Base-by-base conservation (phyloP, 495 filamentous ascomycete genomes). In the Xylaria curta region DNA sequence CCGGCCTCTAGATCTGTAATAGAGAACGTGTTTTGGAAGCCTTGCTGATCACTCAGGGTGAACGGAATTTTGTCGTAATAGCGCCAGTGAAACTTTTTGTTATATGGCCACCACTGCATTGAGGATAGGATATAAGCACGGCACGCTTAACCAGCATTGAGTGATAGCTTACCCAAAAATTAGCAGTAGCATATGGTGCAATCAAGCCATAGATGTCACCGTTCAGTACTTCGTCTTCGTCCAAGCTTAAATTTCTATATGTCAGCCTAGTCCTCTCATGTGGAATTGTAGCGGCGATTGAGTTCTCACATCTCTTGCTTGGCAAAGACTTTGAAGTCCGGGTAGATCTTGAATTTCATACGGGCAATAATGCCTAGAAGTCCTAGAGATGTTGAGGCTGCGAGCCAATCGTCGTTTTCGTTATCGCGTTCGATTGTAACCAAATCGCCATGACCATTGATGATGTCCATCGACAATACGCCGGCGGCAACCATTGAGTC, bases 21-120 rank as follows among this genome's bases (percentile, higher is more conserved):
- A n/a, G 82, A 85, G 72, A 86, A 86, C 2, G 85, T 86, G 74
- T 84, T 85, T 69, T 86, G 85, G 70, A 85, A 86, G 8, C 83
- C 85, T 69, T 85, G 69, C 67, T 86, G 85, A 51, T 71, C 33
- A 64, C 79, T 81, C 1, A 77, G 75, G 40, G 80, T 81, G 28
- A 77, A 72, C 0, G 83, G 80, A 10, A 86, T 76, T 15, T 78
- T 72, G 71, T 86, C 83, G 76, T 86, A 86, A 72, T 85, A 85
- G 33, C 85, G 79, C 72, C 84, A 82, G 72, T 86, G 85, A 71
- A 86, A 85, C 69, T 85, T 84, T 67, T 74, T 76, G 61, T 81
- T 76, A 72, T 84, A 85, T 0, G 85, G 85, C 85, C 85, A 86
- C 82, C 82, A 86, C 84, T 85, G 63, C 12, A n/a, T 65, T 64